Evolutionary conservation across 2,329 filamentous ascomycete genomes (phyloP).

Genomic region (Aspergillus flavus): DNA sequence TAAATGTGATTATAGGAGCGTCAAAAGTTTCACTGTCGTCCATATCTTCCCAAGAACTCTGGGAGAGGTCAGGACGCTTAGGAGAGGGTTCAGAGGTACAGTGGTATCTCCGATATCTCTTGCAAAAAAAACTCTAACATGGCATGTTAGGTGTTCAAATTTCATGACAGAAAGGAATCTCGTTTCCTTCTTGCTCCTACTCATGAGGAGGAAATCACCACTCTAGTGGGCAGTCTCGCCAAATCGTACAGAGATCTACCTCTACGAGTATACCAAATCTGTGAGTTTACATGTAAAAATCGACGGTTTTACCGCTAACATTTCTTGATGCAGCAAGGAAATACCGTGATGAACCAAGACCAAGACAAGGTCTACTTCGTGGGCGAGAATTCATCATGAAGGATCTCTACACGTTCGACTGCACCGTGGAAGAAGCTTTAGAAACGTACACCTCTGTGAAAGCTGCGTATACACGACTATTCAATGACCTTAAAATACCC

Average conservation of each 20-base stretch:
- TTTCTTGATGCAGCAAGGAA: conserved; percentile 66
- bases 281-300: conserved; percentile 48
- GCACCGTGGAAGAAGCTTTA: conserved; percentile 67
- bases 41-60: conserved; percentile 81
- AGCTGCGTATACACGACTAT: conserved; percentile 72
- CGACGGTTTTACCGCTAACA: background rate
- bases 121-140: background rate
- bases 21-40: conserved; percentile 82
- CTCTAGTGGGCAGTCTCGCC: conserved; percentile 70
- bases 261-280: conserved; percentile 85
- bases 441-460: conserved; percentile 77
- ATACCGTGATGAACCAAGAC: conserved; percentile 89
- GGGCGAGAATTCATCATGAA: conserved; percentile 97
- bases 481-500: conserved; percentile 79
- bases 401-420: conserved; percentile 94
- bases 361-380: conserved; percentile 82
- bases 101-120: background rate
- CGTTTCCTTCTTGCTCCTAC: conserved; percentile 83
- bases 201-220: conserved; percentile 95
- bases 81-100: conserved; percentile 72
- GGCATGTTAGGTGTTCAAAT: conserved; percentile 68
- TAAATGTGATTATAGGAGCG: conserved; percentile 57
- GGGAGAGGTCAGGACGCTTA: conserved; percentile 82
- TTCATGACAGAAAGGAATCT: conserved; percentile 75
- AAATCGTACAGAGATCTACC: conserved; percentile 86